Evolutionary conservation across 2,329 filamentous ascomycete genomes (phyloP).

Genomic region (Penicillium freii): DNA sequence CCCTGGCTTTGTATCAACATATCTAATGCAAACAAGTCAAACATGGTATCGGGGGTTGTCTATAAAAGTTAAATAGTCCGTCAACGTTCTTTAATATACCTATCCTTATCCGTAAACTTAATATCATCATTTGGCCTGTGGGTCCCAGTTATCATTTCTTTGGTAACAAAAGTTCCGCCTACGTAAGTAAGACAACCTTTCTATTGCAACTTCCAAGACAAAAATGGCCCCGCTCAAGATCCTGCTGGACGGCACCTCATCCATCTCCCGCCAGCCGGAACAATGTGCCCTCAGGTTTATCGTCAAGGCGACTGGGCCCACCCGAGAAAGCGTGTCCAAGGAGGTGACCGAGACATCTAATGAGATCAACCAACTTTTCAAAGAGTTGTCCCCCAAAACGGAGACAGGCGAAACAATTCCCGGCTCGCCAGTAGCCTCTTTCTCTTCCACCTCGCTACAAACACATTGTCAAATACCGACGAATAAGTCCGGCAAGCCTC

Average conservation of each 20-base stretch:
- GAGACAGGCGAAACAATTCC: constrained; percentile 5
- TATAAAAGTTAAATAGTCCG: no score
- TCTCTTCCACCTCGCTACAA: constrained; percentile 4
- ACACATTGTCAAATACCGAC: no score
- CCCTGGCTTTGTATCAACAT: background rate
- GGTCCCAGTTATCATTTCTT: no score
- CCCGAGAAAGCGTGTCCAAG: constrained; percentile 9
- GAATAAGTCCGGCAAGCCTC: no score
- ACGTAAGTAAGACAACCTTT: background rate
- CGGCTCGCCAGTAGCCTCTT: constrained; percentile 22
- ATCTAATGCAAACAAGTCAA: background rate
- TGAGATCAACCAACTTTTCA: constrained; percentile 12
- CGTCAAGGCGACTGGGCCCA: constrained; percentile 9
- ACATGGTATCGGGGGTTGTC: no score
- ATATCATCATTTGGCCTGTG: no score
- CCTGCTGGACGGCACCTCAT: constrained; percentile 13
- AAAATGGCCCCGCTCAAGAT: constrained; percentile 21
- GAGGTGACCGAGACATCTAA: constrained; percentile 12
- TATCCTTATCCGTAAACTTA: no score
- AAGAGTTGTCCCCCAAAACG: constrained; percentile 11
- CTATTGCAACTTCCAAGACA: background rate
- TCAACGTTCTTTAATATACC: no score
- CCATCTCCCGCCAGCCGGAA: constrained; percentile 16
- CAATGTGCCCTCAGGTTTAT: constrained; percentile 11
- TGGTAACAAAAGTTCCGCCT: no score